Conservation (phyloP, 2,329 filamentous ascomycete species). For the Aspergillus fischeri region DNA sequence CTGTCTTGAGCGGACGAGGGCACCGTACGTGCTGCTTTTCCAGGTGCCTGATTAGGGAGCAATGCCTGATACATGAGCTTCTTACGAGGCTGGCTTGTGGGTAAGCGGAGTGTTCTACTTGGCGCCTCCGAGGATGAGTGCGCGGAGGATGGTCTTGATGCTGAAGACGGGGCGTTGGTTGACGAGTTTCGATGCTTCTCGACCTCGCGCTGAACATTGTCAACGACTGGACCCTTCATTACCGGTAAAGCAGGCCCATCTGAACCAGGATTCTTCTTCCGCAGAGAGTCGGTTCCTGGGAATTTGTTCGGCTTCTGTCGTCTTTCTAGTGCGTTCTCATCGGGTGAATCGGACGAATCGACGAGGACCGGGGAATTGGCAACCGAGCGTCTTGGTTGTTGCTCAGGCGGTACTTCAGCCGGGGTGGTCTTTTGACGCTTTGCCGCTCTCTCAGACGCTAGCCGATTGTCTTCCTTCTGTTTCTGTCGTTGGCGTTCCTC, state of each 20-base stretch:
- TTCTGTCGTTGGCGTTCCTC: slow-evolving; percentile 40
- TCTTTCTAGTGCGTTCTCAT: background rate
- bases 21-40: slow-evolving; percentile 7
- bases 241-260: background rate
- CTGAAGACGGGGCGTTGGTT: background rate
- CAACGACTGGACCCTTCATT: background rate
- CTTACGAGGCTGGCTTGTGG: slow-evolving; percentile 34
- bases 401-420: slow-evolving; percentile 8
- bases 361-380: slow-evolving; percentile 12
- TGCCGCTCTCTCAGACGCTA: slow-evolving; percentile 20
- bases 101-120: slow-evolving; percentile 29
- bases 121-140: slow-evolving; percentile 7
- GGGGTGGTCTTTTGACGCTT: slow-evolving; percentile 32
- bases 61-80: slow-evolving; percentile 43
- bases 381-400: slow-evolving; percentile 2
- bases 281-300: background rate
- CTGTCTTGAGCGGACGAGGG: slow-evolving; percentile 4
- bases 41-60: slow-evolving; percentile 20
- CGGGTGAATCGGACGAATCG: slow-evolving; percentile 18
- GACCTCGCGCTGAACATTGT: background rate
- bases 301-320: background rate
- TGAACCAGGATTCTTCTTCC: background rate
- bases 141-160: background rate
- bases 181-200: background rate
- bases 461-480: slow-evolving; percentile 6